Evolutionary conservation across 176 grass and related monocot genomes (phyloP), one percentile per base, ranked within the genome.

Genomic region (Lolium perenne): DNA sequence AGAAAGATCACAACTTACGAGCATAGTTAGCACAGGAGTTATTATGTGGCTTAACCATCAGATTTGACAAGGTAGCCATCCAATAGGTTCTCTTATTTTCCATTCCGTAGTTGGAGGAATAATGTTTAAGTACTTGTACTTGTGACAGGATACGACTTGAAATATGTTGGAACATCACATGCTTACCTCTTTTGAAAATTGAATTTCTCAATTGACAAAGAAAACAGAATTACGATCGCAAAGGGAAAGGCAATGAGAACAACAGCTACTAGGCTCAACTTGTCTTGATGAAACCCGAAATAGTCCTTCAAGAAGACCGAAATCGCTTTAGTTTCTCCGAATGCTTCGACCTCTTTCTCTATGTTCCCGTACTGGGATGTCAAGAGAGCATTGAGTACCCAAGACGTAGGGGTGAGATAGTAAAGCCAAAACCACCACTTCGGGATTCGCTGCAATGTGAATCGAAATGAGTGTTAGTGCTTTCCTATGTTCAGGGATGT

Each of bases 371-470:
- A 64, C 25, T 64, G 61, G 4, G 61, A 64, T 64, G 61, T 64
- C 61, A 64, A 64, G 23, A 64, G 61, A 29, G 61, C 61, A 64
- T 64, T 64, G 61, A 64, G 61, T 64, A 29, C 61, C 61, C 61
- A 64, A 29, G 61, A 64, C 61, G 61, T 14, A 64, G 61, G 61
- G 61, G 11, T 64, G 23, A 64, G 61, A 64, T 64, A 64, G 22
- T 64, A 29, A 4, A 64, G 61, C 61, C 61, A 64, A 64, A 26
- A 29, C 61, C 61, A 64, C 61, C 61, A 26, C 5, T 29, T 64
- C 12, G 61, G 61, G 61, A 64, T 64, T 14, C 11, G 22, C 61
- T 64, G 61, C 61, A 64, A 14, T 15, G 23, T 29, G 22, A 64
- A 14, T 21, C 23, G 23, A 64, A 64, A 26, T 29, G 23, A 14